Percentiles rank a stretch among this genome's conserved stretches.
These are phyloP conservation scores for Russula olivacea DNA, from an alignment of 768 basidiomycete species.

Conservation along the genomic window DNA sequence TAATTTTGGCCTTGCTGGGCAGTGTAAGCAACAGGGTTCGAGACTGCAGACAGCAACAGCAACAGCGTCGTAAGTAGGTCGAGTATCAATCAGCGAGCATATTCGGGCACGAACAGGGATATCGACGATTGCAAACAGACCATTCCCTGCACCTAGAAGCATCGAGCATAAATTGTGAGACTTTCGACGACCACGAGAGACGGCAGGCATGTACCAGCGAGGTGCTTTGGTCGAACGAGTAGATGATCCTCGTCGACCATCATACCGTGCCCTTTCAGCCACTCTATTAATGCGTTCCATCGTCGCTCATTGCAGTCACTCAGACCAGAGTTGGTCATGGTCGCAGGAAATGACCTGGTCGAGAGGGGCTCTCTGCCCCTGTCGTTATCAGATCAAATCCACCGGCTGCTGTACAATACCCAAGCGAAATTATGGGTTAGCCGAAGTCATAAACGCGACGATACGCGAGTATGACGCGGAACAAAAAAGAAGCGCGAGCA, in stretches of 20 bases:
- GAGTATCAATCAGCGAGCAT: too few species aligned
- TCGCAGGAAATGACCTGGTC: background rate
- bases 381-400: background rate
- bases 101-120: constrained; percentile 36
- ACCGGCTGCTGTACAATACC: background rate
- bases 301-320: constrained; percentile 9
- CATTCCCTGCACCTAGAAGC: constrained; percentile 56
- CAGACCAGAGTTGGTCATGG: background rate
- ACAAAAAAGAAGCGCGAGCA: background rate
- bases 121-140: constrained; percentile 51
- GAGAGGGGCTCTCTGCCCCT: background rate
- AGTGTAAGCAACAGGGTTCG: constrained; percentile 52
- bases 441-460: background rate
- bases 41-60: constrained; percentile 3
- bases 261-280: constrained; percentile 24
- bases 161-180: background rate
- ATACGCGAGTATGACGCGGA: background rate
- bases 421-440: background rate
- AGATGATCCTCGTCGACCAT: constrained; percentile 35
- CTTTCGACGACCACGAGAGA: constrained; percentile 1
- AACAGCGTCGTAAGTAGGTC: background rate
- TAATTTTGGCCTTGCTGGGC: constrained; percentile 67
- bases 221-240: constrained; percentile 46
- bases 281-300: constrained; percentile 20
- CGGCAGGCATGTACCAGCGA: constrained; percentile 41